Evolutionary conservation across 2,329 filamentous ascomycete species (phyloP).

Genomic region (Clonostachys rosea): DNA sequence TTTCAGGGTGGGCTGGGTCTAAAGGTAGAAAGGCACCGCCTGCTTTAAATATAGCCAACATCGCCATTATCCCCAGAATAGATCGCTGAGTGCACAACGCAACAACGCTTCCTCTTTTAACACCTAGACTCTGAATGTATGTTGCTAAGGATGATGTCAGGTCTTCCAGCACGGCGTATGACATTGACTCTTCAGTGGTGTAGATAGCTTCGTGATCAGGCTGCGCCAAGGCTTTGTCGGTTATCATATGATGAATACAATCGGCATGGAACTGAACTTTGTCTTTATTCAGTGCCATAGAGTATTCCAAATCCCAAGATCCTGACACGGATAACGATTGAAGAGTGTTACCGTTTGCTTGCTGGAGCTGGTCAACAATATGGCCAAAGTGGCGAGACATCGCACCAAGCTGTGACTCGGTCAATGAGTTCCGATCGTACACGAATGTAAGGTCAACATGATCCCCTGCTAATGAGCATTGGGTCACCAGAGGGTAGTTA

Average conservation of each 20-base stretch:
- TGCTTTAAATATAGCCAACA: constrained; percentile 3
- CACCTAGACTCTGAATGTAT: not conserved
- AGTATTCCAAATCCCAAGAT: not conserved
- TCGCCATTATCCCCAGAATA: not conserved
- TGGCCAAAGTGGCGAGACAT: constrained; percentile 2
- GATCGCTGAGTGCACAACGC: constrained; percentile 5
- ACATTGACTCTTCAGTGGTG: not conserved
- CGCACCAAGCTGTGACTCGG: not conserved
- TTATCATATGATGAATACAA: not conserved
- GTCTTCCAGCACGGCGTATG: constrained; percentile 1
- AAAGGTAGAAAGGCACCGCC: constrained; percentile 10
- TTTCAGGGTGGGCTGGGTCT: constrained; percentile 36
- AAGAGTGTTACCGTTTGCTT: not conserved
- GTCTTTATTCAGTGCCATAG: not conserved
- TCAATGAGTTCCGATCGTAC: not conserved
- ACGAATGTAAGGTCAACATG: not conserved
- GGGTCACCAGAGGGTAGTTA: constrained; percentile 4
- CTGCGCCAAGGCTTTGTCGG: not conserved
- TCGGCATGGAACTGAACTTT: not conserved
- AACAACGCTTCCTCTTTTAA: not conserved
- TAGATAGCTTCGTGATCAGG: not conserved
- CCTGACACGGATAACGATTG: not conserved
- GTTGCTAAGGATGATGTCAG: not conserved
- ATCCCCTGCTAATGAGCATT: not conserved
- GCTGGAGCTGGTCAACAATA: constrained; percentile 1